A percentile compares a stretch with the other conserved stretches of the same genome.
Evolutionary conservation across 73 alveolate genomes (phyloP).

Genomic region (Stentor roeselii): DNA sequence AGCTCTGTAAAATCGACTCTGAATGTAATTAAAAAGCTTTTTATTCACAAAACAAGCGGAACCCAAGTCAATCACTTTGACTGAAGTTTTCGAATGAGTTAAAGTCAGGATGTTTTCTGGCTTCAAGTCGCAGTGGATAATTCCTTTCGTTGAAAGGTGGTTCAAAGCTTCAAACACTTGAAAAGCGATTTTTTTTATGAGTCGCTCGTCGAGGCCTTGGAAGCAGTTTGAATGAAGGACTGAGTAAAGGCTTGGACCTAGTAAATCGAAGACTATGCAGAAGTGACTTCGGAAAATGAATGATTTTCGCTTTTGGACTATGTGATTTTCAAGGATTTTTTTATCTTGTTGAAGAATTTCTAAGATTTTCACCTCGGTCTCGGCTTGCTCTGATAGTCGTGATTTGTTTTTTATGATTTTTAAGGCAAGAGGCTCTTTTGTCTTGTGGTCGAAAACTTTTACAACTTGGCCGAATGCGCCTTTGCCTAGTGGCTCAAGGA

Average conservation of each 20-base stretch:
- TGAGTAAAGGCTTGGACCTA: conserved; percentile 65
- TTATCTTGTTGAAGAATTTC: conserved; percentile 47
- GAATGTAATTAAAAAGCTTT: no score
- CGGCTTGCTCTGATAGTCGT: conserved; percentile 82
- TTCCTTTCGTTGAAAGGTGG: conserved; percentile 51
- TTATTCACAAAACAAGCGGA: no score
- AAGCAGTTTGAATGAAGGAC: conserved; percentile 60
- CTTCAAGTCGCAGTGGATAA: conserved; percentile 86
- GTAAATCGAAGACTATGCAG: conserved; percentile 71
- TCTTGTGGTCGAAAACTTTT: conserved; percentile 83
- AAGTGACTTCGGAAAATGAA: no score
- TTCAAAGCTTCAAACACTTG: conserved; percentile 66
- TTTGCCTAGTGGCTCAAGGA: conserved; percentile 72
- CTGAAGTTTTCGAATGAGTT: no score
- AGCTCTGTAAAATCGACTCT: no score
- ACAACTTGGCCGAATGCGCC: conserved; percentile 95
- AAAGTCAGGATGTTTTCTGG: conserved; percentile 89
- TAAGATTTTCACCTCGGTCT: conserved; percentile 78
- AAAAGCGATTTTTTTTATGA: conserved; percentile 72
- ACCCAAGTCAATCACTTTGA: no score
- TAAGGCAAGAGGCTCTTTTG: conserved; percentile 71
- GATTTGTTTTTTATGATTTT: conserved; percentile 84
- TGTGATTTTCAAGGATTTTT: conserved; percentile 49
- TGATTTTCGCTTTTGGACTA: no score
- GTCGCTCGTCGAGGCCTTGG: conserved; percentile 60